Percentiles rank a stretch among this genome's conserved stretches.
Evolutionary conservation across 2,329 filamentous ascomycete species (phyloP).

Genomic region (Monosporascus sp.): DNA sequence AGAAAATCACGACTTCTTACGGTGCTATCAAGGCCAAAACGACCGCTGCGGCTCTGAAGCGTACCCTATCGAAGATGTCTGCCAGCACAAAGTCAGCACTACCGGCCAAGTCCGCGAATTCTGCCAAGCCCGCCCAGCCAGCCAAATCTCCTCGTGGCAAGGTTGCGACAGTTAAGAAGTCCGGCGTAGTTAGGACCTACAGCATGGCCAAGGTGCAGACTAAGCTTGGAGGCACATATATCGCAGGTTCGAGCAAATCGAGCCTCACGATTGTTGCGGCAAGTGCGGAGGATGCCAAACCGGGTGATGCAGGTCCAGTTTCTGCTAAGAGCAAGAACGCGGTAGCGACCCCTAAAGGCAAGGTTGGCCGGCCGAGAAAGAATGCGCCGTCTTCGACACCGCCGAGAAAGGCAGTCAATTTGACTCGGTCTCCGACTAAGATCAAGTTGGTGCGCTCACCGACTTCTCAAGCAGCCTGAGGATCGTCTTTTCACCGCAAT

Average conservation of each 20-base stretch:
- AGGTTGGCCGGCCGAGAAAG: conserved; percentile 7
- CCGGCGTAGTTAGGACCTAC: conserved; percentile 23
- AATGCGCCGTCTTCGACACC: conserved; percentile 7
- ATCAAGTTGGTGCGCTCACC: conserved; percentile 28
- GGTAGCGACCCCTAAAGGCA: conserved; percentile 4
- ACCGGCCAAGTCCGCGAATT: conserved; percentile 16
- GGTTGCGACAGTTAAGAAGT: conserved; percentile 19
- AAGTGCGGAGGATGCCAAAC: conserved; percentile 7
- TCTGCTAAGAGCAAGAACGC: conserved; percentile 5
- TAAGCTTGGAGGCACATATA: conserved; percentile 11
- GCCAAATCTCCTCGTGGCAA: conserved; percentile 11
- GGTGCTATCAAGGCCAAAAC: conserved; percentile 29
- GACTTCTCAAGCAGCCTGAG: conserved; percentile 23
- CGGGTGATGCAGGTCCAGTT: conserved; percentile 2
- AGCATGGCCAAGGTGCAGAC: conserved; percentile 19
- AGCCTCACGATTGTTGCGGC: conserved; percentile 20
- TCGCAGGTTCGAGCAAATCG: conserved; percentile 11
- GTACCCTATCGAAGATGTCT: conserved; percentile 33
- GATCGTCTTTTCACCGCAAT: not conserved
- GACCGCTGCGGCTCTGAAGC: conserved; percentile 31
- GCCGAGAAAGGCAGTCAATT: conserved; percentile 16
- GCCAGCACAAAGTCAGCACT: conserved; percentile 28
- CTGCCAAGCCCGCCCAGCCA: not conserved
- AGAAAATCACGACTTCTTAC: conserved; percentile 24
- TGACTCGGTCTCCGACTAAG: conserved; percentile 27